These are phyloP conservation scores for Acacia acuminata DNA, from an alignment of 306 rosid species.

Conservation along the genomic window DNA sequence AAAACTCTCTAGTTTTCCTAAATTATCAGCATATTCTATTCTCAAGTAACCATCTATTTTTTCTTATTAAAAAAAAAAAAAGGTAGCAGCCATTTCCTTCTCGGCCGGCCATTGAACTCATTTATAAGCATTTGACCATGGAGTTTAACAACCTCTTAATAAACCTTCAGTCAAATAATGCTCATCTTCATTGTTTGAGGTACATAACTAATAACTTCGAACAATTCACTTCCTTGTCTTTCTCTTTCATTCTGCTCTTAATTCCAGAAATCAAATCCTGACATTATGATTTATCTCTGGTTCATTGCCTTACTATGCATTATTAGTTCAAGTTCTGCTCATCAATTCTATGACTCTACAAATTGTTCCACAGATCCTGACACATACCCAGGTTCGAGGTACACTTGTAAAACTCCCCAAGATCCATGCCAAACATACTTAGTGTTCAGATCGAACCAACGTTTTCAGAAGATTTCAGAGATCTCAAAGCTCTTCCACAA, in stretches of 20 bases:
- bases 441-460: constrained; percentile 55
- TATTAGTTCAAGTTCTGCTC: constrained; percentile 38
- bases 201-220: neutral
- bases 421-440: constrained; percentile 59
- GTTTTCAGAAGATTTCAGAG: constrained; percentile 40
- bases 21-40: neutral
- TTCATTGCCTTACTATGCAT: constrained; percentile 43
- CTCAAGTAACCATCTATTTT: constrained; percentile 23
- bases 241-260: neutral
- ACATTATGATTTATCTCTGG: constrained; percentile 43
- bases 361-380: constrained; percentile 35
- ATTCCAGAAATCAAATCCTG: neutral
- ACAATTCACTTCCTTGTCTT: constrained; percentile 3
- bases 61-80: too few relatives aligned
- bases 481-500: constrained; percentile 45
- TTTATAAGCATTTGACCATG: constrained; percentile 11
- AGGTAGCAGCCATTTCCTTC: constrained; percentile 23
- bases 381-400: constrained; percentile 45
- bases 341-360: constrained; percentile 41
- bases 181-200: neutral
- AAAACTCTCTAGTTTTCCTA: too few relatives aligned
- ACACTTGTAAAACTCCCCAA: constrained; percentile 46
- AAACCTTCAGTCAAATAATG: constrained; percentile 3
- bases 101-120: constrained; percentile 46
- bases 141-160: constrained; percentile 16